phyloP scores from a whole-genome alignment of 108 stramenopile species.

The Nitzschia putrida region DNA sequence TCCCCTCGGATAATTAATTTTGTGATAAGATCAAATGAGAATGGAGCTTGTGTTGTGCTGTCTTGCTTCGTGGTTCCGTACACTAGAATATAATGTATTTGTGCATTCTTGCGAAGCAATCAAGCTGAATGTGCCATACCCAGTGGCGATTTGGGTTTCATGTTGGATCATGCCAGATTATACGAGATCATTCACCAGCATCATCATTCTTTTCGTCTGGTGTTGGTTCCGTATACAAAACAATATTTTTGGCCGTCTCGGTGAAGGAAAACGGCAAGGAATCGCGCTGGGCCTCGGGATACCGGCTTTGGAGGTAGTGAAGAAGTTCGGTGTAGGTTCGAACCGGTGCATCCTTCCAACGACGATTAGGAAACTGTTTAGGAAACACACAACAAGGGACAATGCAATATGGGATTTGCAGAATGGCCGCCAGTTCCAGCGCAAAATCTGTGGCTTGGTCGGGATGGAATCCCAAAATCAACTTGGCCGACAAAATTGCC shows the following conservation, averaged over 20 bases:
- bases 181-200: too few relatives aligned
- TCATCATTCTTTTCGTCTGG: not conserved
- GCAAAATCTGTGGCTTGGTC: slow-evolving; percentile 84
- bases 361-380: slow-evolving; percentile 61
- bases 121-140: too few relatives aligned
- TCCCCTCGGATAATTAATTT: too few relatives aligned
- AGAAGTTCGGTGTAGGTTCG: slow-evolving; percentile 55
- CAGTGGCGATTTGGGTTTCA: too few relatives aligned
- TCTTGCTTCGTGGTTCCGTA: too few relatives aligned
- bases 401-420: slow-evolving; percentile 65
- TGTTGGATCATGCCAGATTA: too few relatives aligned
- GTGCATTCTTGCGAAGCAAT: too few relatives aligned
- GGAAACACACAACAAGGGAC: slow-evolving; percentile 84
- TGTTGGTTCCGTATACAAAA: slow-evolving; percentile 54
- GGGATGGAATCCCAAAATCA: slow-evolving; percentile 88
- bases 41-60: too few relatives aligned
- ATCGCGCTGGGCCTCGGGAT: slow-evolving; percentile 19
- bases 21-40: too few relatives aligned
- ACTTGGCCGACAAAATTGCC: slow-evolving; percentile 17
- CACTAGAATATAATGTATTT: too few relatives aligned
- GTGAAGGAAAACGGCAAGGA: slow-evolving; percentile 55
- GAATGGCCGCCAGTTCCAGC: slow-evolving; percentile 64
- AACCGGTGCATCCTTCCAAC: slow-evolving; percentile 25
- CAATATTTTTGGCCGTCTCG: slow-evolving; percentile 63
- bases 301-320: slow-evolving; percentile 47